Conservation (phyloP, 2,329 filamentous ascomycete genomes). For the Neodidymelliopsis sp. region DNA sequence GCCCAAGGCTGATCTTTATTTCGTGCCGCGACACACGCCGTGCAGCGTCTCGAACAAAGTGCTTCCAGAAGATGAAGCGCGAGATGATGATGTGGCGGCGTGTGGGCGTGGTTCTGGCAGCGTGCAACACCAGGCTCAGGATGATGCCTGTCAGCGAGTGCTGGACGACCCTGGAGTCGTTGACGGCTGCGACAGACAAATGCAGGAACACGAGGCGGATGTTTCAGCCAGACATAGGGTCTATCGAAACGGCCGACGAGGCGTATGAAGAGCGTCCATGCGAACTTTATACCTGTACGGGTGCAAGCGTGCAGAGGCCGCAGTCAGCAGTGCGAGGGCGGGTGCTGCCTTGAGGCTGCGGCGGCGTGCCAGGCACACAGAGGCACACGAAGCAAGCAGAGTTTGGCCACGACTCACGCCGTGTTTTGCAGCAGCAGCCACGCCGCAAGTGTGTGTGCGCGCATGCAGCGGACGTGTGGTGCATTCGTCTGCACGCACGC, state of each 20-base stretch:
- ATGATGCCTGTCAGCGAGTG: slow-evolving; percentile 17
- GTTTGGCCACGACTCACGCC: slow-evolving; percentile 14
- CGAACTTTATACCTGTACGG: slow-evolving; percentile 18
- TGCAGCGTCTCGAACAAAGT: not conserved
- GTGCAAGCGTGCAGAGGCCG: not conserved
- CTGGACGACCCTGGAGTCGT: slow-evolving; percentile 10
- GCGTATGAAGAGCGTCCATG: slow-evolving; percentile 9
- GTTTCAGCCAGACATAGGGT: slow-evolving; percentile 19
- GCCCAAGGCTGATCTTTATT: slow-evolving; percentile 5
- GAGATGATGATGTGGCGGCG: slow-evolving; percentile 21
- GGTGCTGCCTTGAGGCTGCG: slow-evolving; percentile 18
- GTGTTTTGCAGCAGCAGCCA: slow-evolving; percentile 10
- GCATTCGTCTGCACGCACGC: not conserved
- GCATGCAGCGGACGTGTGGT: no score
- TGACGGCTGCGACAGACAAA: slow-evolving; percentile 5
- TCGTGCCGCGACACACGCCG: not conserved
- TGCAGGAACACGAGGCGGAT: slow-evolving; percentile 17
- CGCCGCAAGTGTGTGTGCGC: no score
- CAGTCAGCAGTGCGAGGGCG: not conserved
- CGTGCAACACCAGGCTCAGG: slow-evolving; percentile 9
- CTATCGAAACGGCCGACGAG: slow-evolving; percentile 19
- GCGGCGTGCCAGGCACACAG: slow-evolving; percentile 12
- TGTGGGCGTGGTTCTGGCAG: slow-evolving; percentile 1
- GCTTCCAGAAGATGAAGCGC: slow-evolving; percentile 12
- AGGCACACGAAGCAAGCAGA: slow-evolving; percentile 13